Evolutionary conservation across 768 basidiomycete genomes (phyloP).

Genomic region (Tylopilus plumbeoviolaceoides): DNA sequence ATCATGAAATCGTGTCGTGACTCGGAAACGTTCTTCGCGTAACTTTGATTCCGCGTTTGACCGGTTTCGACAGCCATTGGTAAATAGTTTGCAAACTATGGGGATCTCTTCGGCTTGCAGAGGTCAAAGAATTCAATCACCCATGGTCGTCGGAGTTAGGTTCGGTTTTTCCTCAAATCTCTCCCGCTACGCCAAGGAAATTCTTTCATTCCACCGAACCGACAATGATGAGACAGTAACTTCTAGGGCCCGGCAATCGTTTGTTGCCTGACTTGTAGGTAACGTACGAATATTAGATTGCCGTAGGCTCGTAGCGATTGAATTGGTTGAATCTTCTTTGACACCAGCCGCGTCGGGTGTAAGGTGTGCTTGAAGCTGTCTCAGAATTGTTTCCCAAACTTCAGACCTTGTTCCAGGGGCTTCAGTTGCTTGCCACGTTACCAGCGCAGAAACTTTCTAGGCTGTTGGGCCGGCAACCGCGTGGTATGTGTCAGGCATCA

Average conservation of each 20-base stretch:
- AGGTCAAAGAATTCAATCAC: not conserved
- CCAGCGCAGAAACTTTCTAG: conserved; percentile 1
- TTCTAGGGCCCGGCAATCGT: conserved; percentile 4
- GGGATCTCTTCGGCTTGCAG: not conserved
- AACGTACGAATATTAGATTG: conserved; percentile 11
- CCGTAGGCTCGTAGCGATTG: conserved; percentile 19
- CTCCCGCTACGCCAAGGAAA: not conserved
- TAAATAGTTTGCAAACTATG: conserved; percentile 11
- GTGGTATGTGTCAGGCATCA: conserved; percentile 10
- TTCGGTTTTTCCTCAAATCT: not conserved
- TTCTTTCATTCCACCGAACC: not conserved
- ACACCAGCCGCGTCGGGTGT: conserved; percentile 19
- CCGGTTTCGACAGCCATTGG: conserved; percentile 7
- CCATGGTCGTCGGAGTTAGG: not conserved
- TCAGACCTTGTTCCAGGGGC: conserved; percentile 20
- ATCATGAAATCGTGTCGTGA: conserved; percentile 9
- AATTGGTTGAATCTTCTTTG: conserved; percentile 22
- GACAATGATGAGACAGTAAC: not conserved
- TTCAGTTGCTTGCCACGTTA: not conserved
- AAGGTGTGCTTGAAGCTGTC: conserved; percentile 17
- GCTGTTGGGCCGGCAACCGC: not conserved
- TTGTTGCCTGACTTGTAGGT: conserved; percentile 6
- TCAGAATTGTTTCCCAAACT: not conserved
- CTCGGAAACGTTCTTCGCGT: conserved; percentile 12
- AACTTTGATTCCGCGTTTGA: conserved; percentile 5